Evolutionary conservation across 805 yeast genomes (phyloP), one percentile per base, ranked within the genome.

Genomic region (Pichia pseudocactophila): DNA sequence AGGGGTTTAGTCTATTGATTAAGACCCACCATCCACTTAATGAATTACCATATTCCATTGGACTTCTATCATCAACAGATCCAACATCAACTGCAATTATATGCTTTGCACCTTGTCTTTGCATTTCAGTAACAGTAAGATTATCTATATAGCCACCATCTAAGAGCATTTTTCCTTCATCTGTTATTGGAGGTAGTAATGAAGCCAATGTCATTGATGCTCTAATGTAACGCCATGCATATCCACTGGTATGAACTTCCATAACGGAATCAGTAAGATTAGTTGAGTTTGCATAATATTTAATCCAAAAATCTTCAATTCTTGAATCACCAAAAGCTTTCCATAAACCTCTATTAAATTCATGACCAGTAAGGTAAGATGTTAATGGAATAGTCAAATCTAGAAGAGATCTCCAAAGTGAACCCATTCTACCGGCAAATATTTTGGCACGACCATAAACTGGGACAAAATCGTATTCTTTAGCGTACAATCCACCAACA

Each of bases 171-270:
- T 83, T 77, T 0, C 98, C 98, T 42, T 85, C 79, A 54, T 79
- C 92, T 3, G 92, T 81, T 19, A 92, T 68, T 1, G 90, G 90
- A 3, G 98, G 98, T 19, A 90, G 65, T 31, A 92, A 67, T 0
- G 97, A 97, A 1, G 97, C 97, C 39, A 90, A 68, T 0, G 96
- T 82, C 98, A 90, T 90, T 0, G 96, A 86, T 0, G 98, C 98
- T 39, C 98, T 69, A 36, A 90, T 82, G 52, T 83, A 92, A 48
- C 97, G 68, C 98, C 98, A 90, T 11, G 95, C 89, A 56, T 85
- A 86, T 2, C 98, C 98, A 30, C 81, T 73, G 5, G 86, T 77
- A 57, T 90, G 98, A 22, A 90, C 77, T 52, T 92, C 98, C 95
- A 90, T 92, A 18, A 87, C 76, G 0, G 97, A 89, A 50, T 88